A percentile compares a stretch with the other conserved stretches of the same genome.
Conservation (phyloP, 441 rosid genomes). For the Hura crepitans region DNA sequence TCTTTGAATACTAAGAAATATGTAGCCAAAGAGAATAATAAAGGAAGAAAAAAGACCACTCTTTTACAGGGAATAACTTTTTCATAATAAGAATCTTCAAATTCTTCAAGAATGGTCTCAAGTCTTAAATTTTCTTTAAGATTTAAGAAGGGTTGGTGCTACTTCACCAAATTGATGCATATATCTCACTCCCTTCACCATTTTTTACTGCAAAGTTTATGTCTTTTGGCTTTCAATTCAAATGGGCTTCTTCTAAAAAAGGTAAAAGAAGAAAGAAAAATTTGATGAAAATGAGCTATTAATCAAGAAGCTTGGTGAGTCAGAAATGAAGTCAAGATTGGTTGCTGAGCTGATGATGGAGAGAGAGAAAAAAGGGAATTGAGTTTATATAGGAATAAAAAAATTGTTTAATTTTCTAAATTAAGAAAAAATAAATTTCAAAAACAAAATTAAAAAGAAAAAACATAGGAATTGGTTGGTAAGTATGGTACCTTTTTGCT, state of each 20-base stretch:
- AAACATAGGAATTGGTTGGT: not conserved
- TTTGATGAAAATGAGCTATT: too few species aligned
- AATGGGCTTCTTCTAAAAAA: not conserved
- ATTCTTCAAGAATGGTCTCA: slow-evolving; percentile 20
- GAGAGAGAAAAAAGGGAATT: not conserved
- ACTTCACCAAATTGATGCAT: slow-evolving; percentile 10
- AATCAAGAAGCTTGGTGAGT: not conserved
- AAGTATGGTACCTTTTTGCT: not conserved
- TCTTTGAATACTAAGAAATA: slow-evolving; percentile 9
- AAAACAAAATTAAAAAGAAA: too few species aligned
- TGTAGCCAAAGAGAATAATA: slow-evolving; percentile 1
- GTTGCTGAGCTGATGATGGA: not conserved
- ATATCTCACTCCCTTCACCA: slow-evolving; percentile 15
- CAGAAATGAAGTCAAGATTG: not conserved
- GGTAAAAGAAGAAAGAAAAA: not conserved
- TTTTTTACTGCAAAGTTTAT: not conserved
- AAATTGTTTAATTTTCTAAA: not conserved
- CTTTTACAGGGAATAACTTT: not conserved
- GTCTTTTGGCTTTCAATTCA: not conserved
- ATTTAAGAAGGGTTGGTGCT: slow-evolving; percentile 11
- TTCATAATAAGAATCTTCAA: not conserved
- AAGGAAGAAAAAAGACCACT: slow-evolving; percentile 9
- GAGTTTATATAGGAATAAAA: not conserved
- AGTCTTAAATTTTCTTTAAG: slow-evolving; percentile 12
- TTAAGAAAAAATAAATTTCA: not conserved